Conservation (phyloP, 352 stramenopile genomes). For the Pythium folliculosum region DNA sequence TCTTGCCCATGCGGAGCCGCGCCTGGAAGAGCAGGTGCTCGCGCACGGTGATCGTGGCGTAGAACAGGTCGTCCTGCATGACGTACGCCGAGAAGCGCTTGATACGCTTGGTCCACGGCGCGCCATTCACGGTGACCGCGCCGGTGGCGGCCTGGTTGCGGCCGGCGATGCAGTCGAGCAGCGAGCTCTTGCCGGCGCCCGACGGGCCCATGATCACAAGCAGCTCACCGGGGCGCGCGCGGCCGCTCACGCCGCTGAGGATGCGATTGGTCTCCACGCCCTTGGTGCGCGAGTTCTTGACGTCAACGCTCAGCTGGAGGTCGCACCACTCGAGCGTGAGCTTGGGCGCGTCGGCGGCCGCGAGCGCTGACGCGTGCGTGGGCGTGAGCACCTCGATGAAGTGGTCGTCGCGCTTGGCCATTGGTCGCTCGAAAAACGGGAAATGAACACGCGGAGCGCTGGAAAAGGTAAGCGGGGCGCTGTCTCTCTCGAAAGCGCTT, state of each 20-base stretch:
- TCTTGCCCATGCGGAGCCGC: conserved; percentile 64
- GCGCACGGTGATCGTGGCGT: conserved; percentile 87
- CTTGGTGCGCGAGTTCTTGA: conserved; percentile 33
- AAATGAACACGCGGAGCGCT: too few relatives aligned
- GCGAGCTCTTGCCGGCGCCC: conserved; percentile 82
- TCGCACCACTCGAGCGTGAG: conserved; percentile 33
- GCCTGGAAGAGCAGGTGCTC: conserved; percentile 90
- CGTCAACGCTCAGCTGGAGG: conserved; percentile 16
- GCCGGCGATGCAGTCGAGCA: conserved; percentile 87
- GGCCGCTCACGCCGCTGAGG: conserved; percentile 33
- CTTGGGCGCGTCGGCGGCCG: conserved; percentile 10
- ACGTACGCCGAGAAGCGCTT: conserved; percentile 1
- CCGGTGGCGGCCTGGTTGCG: conserved; percentile 9
- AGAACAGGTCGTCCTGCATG: conserved; percentile 11
- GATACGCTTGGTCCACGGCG: conserved; percentile 11
- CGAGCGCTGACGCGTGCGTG: neutral
- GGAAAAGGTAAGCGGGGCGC: too few relatives aligned
- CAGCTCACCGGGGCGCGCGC: conserved; percentile 33
- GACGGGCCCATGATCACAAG: conserved; percentile 45
- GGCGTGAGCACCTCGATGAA: conserved; percentile 21
- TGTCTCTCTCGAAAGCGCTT: too few relatives aligned
- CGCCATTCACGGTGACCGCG: neutral
- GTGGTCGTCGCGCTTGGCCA: conserved; percentile 12
- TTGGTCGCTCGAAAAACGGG: neutral
- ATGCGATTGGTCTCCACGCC: conserved; percentile 31